Conservation (phyloP, 31 red algal genomes). For the Pterothamnion heteromorphum region DNA sequence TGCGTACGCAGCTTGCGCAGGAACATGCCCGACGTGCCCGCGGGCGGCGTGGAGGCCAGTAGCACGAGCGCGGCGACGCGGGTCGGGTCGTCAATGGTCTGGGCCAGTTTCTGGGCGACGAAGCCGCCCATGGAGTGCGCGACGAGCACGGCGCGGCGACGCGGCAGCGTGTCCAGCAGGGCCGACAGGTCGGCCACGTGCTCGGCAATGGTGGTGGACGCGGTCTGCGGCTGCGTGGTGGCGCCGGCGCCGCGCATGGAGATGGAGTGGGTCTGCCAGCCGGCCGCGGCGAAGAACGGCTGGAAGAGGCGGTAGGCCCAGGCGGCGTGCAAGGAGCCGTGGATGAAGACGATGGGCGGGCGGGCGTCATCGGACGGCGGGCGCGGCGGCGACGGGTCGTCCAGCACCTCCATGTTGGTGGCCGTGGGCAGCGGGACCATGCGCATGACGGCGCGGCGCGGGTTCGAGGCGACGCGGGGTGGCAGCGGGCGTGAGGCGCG, state of each 20-base stretch:
- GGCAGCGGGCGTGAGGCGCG: too few relatives aligned
- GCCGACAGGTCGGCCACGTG: constrained; percentile 51
- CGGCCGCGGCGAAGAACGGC: constrained; percentile 45
- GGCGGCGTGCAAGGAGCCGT: constrained; percentile 55
- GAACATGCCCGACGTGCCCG: constrained; percentile 44
- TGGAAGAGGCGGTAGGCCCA: constrained; percentile 62
- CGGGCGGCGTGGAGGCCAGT: constrained; percentile 56
- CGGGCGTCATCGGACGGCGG: too few relatives aligned
- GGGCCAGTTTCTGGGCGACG: constrained; percentile 52
- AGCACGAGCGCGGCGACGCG: constrained; percentile 30
- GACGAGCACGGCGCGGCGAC: constrained; percentile 43
- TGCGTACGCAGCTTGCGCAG: constrained; percentile 15
- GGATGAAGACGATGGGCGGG: constrained; percentile 63
- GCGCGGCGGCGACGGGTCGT: too few relatives aligned
- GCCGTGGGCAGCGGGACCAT: too few relatives aligned
- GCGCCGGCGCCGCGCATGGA: constrained; percentile 49
- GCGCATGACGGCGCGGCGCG: too few relatives aligned
- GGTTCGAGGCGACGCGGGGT: too few relatives aligned
- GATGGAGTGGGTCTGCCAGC: constrained; percentile 38
- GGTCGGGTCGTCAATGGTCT: too few relatives aligned
- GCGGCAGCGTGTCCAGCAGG: not conserved
- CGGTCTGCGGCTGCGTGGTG: not conserved
- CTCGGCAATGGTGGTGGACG: constrained; percentile 16
- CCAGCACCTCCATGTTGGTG: too few relatives aligned
- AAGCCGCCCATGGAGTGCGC: constrained; percentile 62